These are phyloP conservation scores for Diutina pseudorugosa DNA, from an alignment of 1,139 yeast species.

Conservation along the genomic window DNA sequence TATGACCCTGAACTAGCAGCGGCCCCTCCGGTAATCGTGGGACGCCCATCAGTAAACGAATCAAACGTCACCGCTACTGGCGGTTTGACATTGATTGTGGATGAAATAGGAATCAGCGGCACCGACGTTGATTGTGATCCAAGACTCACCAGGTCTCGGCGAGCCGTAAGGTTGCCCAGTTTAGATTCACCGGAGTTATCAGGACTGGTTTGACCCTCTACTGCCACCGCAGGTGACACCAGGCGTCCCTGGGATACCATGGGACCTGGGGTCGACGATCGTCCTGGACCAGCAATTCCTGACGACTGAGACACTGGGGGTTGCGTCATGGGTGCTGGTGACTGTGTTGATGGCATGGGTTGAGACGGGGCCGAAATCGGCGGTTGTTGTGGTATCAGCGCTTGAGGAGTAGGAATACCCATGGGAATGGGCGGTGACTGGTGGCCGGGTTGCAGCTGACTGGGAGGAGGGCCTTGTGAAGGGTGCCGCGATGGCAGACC, in stretches of 20 bases:
- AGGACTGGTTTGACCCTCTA: not conserved
- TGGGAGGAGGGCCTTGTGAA: not conserved
- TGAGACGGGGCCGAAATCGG: not conserved
- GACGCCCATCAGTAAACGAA: conserved; percentile 25
- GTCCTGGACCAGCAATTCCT: not conserved
- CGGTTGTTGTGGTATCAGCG: not conserved
- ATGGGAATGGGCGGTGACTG: not conserved
- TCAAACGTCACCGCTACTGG: conserved; percentile 1
- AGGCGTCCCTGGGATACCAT: not conserved
- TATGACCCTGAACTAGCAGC: conserved; percentile 52
- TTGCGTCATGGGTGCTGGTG: not conserved
- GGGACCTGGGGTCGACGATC: not conserved
- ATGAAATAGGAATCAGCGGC: conserved; percentile 3
- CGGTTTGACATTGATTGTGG: conserved; percentile 1
- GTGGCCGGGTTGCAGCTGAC: not conserved
- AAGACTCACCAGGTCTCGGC: conserved; percentile 1
- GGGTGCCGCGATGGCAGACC: conserved; percentile 1
- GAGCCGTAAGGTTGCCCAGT: not conserved
- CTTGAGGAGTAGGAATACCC: not conserved
- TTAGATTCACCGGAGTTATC: not conserved
- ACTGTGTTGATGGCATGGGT: not conserved
- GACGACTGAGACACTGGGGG: not conserved
- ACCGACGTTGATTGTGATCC: not conserved
- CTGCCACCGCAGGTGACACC: not conserved
- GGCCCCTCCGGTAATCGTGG: conserved; percentile 79